These are phyloP conservation scores for Mariannaea elegans DNA, from an alignment of 2,329 filamentous ascomycete species.

Conservation along the genomic window DNA sequence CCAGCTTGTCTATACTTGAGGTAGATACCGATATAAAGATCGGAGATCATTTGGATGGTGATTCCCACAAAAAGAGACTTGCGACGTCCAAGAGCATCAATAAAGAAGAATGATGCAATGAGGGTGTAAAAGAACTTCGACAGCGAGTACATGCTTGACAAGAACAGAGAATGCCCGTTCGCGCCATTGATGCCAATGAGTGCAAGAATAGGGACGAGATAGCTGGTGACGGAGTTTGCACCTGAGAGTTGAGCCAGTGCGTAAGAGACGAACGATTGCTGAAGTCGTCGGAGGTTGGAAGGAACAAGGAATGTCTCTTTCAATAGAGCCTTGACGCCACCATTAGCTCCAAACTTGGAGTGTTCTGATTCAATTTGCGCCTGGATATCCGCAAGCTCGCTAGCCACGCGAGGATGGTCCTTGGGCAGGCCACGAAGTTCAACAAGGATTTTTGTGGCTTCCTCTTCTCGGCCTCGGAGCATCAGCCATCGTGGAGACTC, in stretches of 20 bases:
- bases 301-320: conserved; percentile 49
- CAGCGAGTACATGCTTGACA: conserved; percentile 53
- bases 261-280: conserved; percentile 49
- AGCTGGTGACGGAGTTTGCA: conserved; percentile 54
- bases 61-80: conserved; percentile 48
- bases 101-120: conserved; percentile 53
- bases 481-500: conserved; percentile 50
- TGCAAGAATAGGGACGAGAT: conserved; percentile 53
- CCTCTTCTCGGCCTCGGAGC: conserved; percentile 40
- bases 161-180: conserved; percentile 46
- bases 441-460: conserved; percentile 32
- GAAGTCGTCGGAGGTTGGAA: conserved; percentile 51
- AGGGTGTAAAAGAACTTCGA: conserved; percentile 54
- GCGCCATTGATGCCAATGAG: conserved; percentile 39
- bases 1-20: conserved; percentile 46
- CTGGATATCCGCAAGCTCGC: conserved; percentile 44
- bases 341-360: conserved; percentile 20
- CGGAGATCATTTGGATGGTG: conserved; percentile 49
- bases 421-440: conserved; percentile 39
- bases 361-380: conserved; percentile 30
- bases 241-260: conserved; percentile 54
- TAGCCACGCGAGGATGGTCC: conserved; percentile 36
- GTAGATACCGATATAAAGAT: conserved; percentile 53
- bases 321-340: conserved; percentile 35
- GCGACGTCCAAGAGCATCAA: conserved; percentile 53